Evolutionary conservation across 2,329 filamentous ascomycete genomes (phyloP).

Genomic region (Colletotrichum somersetense): DNA sequence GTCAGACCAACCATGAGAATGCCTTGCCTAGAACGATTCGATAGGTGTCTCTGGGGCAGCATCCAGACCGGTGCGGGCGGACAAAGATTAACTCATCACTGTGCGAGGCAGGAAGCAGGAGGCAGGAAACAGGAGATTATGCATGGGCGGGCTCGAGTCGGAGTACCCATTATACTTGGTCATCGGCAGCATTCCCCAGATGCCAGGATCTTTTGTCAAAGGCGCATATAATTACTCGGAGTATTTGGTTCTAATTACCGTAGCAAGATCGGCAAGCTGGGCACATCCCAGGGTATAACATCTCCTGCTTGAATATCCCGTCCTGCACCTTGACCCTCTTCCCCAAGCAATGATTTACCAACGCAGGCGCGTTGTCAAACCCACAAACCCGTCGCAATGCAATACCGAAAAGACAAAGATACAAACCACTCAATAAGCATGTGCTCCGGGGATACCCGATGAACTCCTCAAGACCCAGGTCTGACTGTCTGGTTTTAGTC

Average conservation of each 20-base stretch:
- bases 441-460: neutral
- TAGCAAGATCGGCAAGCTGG: constrained; percentile 30
- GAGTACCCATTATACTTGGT: neutral
- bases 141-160: constrained; percentile 8
- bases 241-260: constrained; percentile 12
- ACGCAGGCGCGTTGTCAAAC: constrained; percentile 20
- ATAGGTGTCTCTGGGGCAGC: neutral
- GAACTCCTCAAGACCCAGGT: neutral
- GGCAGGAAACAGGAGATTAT: neutral
- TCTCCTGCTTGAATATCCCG: constrained; percentile 32
- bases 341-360: constrained; percentile 24
- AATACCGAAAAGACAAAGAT: constrained; percentile 15
- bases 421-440: constrained; percentile 16
- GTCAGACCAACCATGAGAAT: constrained; percentile 9
- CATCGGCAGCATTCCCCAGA: constrained; percentile 5
- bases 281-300: constrained; percentile 35
- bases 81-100: constrained; percentile 18
- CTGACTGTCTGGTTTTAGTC: neutral
- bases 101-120: neutral
- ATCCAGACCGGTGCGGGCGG: constrained; percentile 12
- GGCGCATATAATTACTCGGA: constrained; percentile 2
- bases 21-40: neutral
- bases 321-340: constrained; percentile 22
- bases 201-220: neutral
- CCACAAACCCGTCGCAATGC: constrained; percentile 29